These are phyloP conservation scores for Podaxis mareebaensis DNA, from an alignment of 768 basidiomycete genomes.

Conservation along the genomic window DNA sequence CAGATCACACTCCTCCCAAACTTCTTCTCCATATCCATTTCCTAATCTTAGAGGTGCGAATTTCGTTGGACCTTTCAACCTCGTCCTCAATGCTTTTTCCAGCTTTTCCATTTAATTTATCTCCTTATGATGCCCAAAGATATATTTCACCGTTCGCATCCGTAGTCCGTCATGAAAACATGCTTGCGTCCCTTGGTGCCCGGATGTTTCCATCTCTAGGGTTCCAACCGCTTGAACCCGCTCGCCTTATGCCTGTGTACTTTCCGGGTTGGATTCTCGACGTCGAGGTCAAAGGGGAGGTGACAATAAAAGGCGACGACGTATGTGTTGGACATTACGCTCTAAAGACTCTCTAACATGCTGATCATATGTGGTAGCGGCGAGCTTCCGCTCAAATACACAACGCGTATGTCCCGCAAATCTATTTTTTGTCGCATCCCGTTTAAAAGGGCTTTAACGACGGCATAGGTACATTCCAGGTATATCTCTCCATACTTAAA, in stretches of 20 bases:
- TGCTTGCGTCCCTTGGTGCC: slow-evolving; percentile 32
- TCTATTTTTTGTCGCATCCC: background rate
- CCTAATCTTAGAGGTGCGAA: slow-evolving; percentile 37
- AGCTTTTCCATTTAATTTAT: slow-evolving; percentile 56
- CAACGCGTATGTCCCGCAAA: slow-evolving; percentile 45
- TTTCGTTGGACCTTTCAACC: background rate
- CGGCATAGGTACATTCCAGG: slow-evolving; percentile 46
- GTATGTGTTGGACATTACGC: slow-evolving; percentile 23
- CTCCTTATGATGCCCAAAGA: slow-evolving; percentile 44
- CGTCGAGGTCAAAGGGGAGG: slow-evolving; percentile 47
- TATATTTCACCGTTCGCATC: slow-evolving; percentile 37
- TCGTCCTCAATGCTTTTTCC: background rate
- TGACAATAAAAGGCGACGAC: slow-evolving; percentile 26
- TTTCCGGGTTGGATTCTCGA: slow-evolving; percentile 66
- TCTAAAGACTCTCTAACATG: background rate
- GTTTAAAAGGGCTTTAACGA: background rate
- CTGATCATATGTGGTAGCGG: slow-evolving; percentile 24
- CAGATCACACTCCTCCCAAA: slow-evolving; percentile 1
- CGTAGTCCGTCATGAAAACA: slow-evolving; percentile 22
- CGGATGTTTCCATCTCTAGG: slow-evolving; percentile 39
- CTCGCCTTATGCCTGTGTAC: slow-evolving; percentile 53
- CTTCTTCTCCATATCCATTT: slow-evolving; percentile 29
- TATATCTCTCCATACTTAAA: slow-evolving; percentile 18
- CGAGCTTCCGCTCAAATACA: slow-evolving; percentile 34
- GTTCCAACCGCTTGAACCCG: slow-evolving; percentile 42